These are phyloP conservation scores for Podaxis sp. DNA, from an alignment of 768 basidiomycete species.

Conservation along the genomic window DNA sequence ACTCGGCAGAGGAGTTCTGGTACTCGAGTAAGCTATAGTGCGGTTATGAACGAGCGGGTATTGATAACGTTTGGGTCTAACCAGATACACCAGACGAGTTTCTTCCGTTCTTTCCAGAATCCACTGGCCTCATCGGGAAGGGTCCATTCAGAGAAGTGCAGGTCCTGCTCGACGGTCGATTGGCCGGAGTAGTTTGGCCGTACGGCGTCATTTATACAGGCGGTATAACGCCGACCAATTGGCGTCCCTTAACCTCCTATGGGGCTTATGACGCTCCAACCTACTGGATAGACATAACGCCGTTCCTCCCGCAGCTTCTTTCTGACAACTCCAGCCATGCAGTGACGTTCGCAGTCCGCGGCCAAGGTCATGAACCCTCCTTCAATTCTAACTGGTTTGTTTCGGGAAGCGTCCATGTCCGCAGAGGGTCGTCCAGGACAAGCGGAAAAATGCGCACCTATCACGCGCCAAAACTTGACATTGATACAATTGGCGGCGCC, in stretches of 20 bases:
- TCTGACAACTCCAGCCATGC: no score
- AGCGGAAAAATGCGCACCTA: slow-evolving; percentile 55
- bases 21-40: slow-evolving; percentile 33
- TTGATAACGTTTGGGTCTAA: background rate
- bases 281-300: no score
- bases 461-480: slow-evolving; percentile 39
- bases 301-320: no score
- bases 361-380: no score
- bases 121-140: slow-evolving; percentile 30
- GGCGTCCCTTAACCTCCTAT: no score
- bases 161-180: slow-evolving; percentile 32
- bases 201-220: slow-evolving; percentile 26
- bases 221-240: slow-evolving; percentile 49
- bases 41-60: no score
- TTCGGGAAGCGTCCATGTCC: slow-evolving; percentile 51
- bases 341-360: no score
- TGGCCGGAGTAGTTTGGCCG: slow-evolving; percentile 55
- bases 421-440: slow-evolving; percentile 40
- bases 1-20: slow-evolving; percentile 64
- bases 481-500: slow-evolving; percentile 39
- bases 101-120: slow-evolving; percentile 46
- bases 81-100: slow-evolving; percentile 51
- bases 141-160: slow-evolving; percentile 66
- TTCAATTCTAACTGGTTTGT: no score
- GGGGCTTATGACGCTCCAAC: no score